These are phyloP conservation scores for Hygrophorus pudorinus DNA, from an alignment of 768 basidiomycete genomes.

Conservation along the genomic window DNA sequence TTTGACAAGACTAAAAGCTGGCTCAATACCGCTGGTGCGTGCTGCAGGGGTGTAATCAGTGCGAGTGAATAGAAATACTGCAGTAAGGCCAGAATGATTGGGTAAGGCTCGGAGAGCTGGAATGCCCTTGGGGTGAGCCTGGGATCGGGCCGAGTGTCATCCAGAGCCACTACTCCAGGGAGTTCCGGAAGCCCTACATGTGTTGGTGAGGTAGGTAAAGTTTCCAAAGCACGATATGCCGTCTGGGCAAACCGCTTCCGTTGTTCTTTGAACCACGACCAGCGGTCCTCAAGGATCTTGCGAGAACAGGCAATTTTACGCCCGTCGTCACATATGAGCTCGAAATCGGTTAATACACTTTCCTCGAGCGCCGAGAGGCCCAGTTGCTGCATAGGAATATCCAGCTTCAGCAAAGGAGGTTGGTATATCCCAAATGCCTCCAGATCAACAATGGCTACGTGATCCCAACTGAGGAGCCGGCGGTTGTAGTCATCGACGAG, in stretches of 20 bases:
- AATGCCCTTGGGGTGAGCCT: conserved; percentile 73
- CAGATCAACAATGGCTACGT: conserved; percentile 82
- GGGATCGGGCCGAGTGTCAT: conserved; percentile 58
- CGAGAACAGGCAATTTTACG: conserved; percentile 75
- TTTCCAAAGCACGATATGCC: conserved; percentile 46
- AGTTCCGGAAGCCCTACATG: conserved; percentile 56
- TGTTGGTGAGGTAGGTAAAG: conserved; percentile 50
- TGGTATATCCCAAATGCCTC: conserved; percentile 96
- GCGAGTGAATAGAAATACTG: conserved; percentile 91
- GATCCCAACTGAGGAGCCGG: conserved; percentile 83
- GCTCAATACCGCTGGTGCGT: conserved; percentile 80
- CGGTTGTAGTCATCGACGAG: conserved; percentile 90
- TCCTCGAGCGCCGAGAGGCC: conserved; percentile 82
- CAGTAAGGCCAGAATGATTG: conserved; percentile 78
- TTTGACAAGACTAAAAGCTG: conserved; percentile 77
- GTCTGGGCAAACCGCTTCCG: conserved; percentile 46
- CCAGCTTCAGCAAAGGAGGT: conserved; percentile 58
- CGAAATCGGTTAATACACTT: conserved; percentile 77
- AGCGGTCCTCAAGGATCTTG: conserved; percentile 78
- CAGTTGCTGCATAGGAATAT: conserved; percentile 70
- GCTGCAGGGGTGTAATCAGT: conserved; percentile 84
- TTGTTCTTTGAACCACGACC: conserved; percentile 91
- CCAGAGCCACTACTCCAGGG: conserved; percentile 36
- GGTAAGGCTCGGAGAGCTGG: conserved; percentile 80
- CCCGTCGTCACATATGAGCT: conserved; percentile 87